These are phyloP conservation scores for Benincasa hispida DNA, from an alignment of 306 rosid species.

Conservation along the genomic window DNA sequence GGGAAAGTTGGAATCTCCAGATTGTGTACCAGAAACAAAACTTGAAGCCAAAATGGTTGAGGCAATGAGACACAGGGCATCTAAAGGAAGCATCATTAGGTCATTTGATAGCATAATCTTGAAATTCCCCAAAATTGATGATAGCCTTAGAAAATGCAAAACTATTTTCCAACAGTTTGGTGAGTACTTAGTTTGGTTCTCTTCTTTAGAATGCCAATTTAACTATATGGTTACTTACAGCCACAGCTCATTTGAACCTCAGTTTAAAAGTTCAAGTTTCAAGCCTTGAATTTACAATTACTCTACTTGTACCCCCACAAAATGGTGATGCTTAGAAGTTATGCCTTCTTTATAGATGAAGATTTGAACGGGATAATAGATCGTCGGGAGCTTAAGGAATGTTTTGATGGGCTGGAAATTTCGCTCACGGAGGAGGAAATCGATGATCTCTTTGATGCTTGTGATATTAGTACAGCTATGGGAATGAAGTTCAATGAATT, in stretches of 20 bases:
- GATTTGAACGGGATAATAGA: conserved; percentile 81
- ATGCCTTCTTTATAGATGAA: conserved; percentile 37
- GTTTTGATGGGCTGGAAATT: conserved; percentile 62
- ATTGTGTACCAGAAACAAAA: conserved; percentile 42
- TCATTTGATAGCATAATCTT: conserved; percentile 75
- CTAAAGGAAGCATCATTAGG: conserved; percentile 49
- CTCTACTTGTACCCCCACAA: not conserved
- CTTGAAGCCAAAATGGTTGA: conserved; percentile 76
- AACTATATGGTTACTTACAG: not conserved
- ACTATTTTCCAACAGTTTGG: conserved; percentile 71
- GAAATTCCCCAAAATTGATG: conserved; percentile 88
- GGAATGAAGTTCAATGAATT: conserved; percentile 78
- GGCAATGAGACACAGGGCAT: conserved; percentile 54
- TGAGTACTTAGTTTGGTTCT: conserved; percentile 14
- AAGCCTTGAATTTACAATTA: not conserved
- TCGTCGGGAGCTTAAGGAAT: conserved; percentile 54
- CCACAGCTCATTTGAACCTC: too few relatives aligned
- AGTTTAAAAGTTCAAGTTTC: not conserved
- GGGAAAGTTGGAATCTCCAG: conserved; percentile 35
- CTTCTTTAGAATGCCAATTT: not conserved
- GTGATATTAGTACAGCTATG: conserved; percentile 66
- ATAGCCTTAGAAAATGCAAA: conserved; percentile 74
- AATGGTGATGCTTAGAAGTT: not conserved
- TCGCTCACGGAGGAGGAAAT: conserved; percentile 60
- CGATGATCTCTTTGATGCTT: conserved; percentile 68